These are phyloP conservation scores for Cucurbita argyrosperma DNA, from an alignment of 306 rosid species.

Conservation along the genomic window DNA sequence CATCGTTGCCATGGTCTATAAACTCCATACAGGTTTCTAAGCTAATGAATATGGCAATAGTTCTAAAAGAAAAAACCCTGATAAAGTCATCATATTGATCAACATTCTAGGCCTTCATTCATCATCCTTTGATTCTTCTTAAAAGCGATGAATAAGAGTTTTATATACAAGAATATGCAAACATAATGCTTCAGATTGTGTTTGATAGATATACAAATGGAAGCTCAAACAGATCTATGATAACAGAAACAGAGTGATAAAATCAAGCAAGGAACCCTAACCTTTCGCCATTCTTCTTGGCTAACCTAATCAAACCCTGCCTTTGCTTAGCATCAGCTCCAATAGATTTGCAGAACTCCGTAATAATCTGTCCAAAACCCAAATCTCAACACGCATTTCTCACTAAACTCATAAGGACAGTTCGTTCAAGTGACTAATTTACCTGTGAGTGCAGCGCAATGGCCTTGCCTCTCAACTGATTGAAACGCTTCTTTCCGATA, in stretches of 20 bases:
- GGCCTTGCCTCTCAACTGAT: conserved; percentile 91
- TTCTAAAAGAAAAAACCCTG: neutral
- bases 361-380: conserved; percentile 45
- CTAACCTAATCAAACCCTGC: conserved; percentile 94
- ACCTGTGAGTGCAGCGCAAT: conserved; percentile 98
- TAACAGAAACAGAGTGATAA: neutral
- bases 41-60: neutral
- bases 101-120: neutral
- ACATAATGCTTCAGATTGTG: neutral
- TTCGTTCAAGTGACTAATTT: neutral
- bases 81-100: neutral
- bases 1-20: neutral
- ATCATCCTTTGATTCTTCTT: neutral
- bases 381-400: neutral
- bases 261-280: conserved; percentile 84
- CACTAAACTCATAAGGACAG: neutral
- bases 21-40: neutral
- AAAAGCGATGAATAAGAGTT: neutral
- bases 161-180: neutral
- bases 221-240: neutral
- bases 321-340: conserved; percentile 98
- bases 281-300: conserved; percentile 93
- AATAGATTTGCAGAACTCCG: conserved; percentile 94
- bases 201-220: neutral
- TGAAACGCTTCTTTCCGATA: conserved; percentile 83